Evolutionary conservation across 352 stramenopile genomes (phyloP).

Genomic region (Phytophthora pseudosyringae): DNA sequence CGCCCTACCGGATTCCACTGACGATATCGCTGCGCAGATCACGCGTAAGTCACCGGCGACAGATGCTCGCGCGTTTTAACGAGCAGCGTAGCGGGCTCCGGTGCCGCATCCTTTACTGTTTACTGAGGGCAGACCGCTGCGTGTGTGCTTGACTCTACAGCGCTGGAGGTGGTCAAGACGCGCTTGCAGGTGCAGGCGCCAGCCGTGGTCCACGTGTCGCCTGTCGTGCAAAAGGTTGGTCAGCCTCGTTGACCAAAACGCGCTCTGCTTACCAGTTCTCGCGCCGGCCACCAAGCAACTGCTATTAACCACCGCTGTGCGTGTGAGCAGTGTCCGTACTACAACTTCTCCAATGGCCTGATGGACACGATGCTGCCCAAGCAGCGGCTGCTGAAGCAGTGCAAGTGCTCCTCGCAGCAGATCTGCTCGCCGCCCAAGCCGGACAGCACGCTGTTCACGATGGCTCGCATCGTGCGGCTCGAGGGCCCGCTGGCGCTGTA

Average conservation of each 20-base stretch:
- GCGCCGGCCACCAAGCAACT: neutral
- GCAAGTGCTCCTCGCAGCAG: conserved; percentile 57
- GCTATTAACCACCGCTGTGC: conserved; percentile 7
- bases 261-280: conserved; percentile 7
- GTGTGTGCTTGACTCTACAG: conserved; percentile 32
- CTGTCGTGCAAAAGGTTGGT: conserved; percentile 55
- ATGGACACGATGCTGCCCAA: conserved; percentile 86
- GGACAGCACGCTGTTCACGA: conserved; percentile 64
- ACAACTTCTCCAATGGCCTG: conserved; percentile 82
- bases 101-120: neutral
- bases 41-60: conserved; percentile 54
- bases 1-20: neutral
- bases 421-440: conserved; percentile 47
- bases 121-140: neutral
- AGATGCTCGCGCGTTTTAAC: conserved; percentile 7
- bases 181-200: conserved; percentile 79
- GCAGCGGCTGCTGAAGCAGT: conserved; percentile 54
- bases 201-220: conserved; percentile 52
- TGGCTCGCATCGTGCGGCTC: conserved; percentile 66
- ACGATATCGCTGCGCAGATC: conserved; percentile 42
- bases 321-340: conserved; percentile 62
- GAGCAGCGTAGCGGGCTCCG: neutral
- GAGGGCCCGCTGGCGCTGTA: conserved; percentile 77
- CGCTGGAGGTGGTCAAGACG: conserved; percentile 88
- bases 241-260: neutral